Percentiles rank a stretch among this genome's conserved stretches.
Conservation (phyloP, 78 protist species). For the Pigoraptor vietnamica region DNA sequence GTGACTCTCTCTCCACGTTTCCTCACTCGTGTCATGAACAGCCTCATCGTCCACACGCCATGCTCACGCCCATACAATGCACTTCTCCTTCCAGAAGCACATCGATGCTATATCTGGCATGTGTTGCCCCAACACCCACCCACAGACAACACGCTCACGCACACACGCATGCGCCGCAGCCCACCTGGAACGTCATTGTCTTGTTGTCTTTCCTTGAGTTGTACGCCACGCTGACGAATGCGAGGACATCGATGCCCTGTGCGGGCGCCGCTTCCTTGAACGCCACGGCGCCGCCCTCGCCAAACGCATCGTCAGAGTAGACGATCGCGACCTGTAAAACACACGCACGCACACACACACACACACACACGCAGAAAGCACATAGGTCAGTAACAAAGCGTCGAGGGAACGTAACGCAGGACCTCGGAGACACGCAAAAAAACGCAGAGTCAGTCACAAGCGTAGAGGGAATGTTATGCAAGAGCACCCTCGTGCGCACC, state of each 20-base stretch:
- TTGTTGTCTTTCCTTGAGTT: neutral
- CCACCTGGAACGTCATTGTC: neutral
- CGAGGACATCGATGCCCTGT: neutral
- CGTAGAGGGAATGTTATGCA: too few relatives aligned
- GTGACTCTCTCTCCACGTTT: too few relatives aligned
- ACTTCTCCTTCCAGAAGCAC: neutral
- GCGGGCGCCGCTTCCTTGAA: neutral
- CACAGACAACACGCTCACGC: neutral
- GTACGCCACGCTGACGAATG: neutral
- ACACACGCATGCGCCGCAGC: neutral
- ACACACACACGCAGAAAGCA: too few relatives aligned
- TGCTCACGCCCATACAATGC: neutral
- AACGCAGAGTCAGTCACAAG: too few relatives aligned
- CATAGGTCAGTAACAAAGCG: too few relatives aligned
- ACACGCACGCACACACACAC: too few relatives aligned
- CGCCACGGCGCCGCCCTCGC: neutral
- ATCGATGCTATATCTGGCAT: too few relatives aligned
- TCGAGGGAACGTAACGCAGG: too few relatives aligned
- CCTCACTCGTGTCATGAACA: too few relatives aligned
- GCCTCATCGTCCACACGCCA: too few relatives aligned
- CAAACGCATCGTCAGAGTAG: neutral
- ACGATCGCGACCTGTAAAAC: neutral
- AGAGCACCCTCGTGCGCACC: neutral
- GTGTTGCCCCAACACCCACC: too few relatives aligned
- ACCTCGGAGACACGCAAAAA: too few relatives aligned